Evolutionary conservation across 169 alveolate species (phyloP), one percentile per base, ranked within the genome.

Genomic region (Cardiosporidium cionae): DNA sequence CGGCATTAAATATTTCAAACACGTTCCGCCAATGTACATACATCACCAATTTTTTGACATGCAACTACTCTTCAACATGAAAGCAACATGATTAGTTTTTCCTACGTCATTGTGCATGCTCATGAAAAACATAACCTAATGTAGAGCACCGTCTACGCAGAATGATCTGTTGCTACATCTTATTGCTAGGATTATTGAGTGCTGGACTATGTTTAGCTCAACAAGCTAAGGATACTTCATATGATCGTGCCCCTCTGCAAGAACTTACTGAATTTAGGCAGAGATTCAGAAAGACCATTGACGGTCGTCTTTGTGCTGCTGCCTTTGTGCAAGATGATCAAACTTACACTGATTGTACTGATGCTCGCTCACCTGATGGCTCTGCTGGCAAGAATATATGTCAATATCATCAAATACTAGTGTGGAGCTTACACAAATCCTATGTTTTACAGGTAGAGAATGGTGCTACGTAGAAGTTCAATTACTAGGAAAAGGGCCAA

Each of bases 401-500:
- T 16, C 58, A 16, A 44, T 16, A 44, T 16, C 16, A 44, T 44
- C n/a, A 44, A 16, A 44, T 16, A 44, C 16, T 44, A 16, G 58
- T 44, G 58, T 44, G 16, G 16, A 44, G 16, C n/a, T n/a, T n/a
- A n/a, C n/a, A n/a, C n/a, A 44, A n/a, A 44, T 16, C 16, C n/a
- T 44, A 44, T 44, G 16, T 44, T 44, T 70, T 52, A 81, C 81
- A 79, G 93, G 94, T 27, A 72, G 93, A 34, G 95, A 89, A 36
- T 92, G 96, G 96, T 92, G 96, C 70, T 91, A 91, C 80, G 94
- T 91, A 32, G 96, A 91, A 75, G 96, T 91, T 25, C 96, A 91
- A 69, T 79, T 90, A 28, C 81, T 91, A 52, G 94, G 96, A 31
- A 89, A 87, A 28, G 96, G 96, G n/a, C 76, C 79, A 32, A 78